Evolutionary conservation across 2,329 filamentous ascomycete genomes (phyloP).

Genomic region (Ascosphaera aggregata): DNA sequence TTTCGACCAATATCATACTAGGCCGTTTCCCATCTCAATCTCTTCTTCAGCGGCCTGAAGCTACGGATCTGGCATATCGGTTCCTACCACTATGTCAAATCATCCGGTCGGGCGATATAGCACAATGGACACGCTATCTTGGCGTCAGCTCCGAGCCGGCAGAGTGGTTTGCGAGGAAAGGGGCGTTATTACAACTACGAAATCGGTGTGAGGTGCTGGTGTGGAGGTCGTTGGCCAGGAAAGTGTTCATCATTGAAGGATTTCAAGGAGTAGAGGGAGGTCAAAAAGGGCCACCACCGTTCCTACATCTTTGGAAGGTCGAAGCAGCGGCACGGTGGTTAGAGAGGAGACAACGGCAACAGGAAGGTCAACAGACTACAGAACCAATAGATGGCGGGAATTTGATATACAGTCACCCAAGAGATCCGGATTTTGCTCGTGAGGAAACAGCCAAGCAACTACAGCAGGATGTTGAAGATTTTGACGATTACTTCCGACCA

Average conservation of each 20-base stretch:
- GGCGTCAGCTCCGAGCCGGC: slow-evolving; percentile 29
- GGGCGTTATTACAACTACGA: slow-evolving; percentile 50
- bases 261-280: slow-evolving; percentile 27
- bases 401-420: background rate
- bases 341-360: slow-evolving; percentile 19
- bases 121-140: slow-evolving; percentile 47
- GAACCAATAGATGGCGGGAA: background rate
- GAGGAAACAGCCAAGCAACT: background rate
- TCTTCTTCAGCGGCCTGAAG: slow-evolving; percentile 49
- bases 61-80: slow-evolving; percentile 35
- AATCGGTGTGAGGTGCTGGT: slow-evolving; percentile 60
- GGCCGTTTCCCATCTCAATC: slow-evolving; percentile 52
- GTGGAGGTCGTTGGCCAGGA: slow-evolving; percentile 61
- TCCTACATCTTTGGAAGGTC: slow-evolving; percentile 48
- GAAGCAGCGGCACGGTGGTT: slow-evolving; percentile 39
- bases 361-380: background rate
- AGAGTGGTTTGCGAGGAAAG: slow-evolving; percentile 51
- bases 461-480: background rate
- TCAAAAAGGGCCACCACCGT: slow-evolving; percentile 37
- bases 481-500: slow-evolving; percentile 14
- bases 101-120: slow-evolving; percentile 50
- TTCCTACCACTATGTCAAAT: slow-evolving; percentile 54
- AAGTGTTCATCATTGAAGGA: slow-evolving; percentile 56
- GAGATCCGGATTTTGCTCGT: slow-evolving; percentile 1
- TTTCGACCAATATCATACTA: slow-evolving; percentile 60